Evolutionary conservation across 495 filamentous ascomycete genomes (phyloP), one percentile per base, ranked within the genome.

Genomic region (Aspergillus haitiensis): DNA sequence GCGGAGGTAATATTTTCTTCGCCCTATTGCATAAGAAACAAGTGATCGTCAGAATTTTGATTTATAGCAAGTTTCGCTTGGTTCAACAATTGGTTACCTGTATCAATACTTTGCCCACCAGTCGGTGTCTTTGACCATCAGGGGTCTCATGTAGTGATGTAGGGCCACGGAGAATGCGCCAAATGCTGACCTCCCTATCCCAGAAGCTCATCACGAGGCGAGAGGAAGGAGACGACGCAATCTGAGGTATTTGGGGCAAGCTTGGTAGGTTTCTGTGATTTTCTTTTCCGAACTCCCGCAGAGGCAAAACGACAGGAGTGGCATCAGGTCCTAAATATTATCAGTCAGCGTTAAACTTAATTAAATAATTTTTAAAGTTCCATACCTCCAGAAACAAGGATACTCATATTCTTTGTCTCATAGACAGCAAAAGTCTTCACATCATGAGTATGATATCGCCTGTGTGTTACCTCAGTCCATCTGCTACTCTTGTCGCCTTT

Each of bases 371-470:
- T 27, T 21, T 27, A 48, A 56, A 40, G 10, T 50, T 11, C 10
- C 51, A 52, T 79, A 94, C 92, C 94, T 84, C 94, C 94, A 61
- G 94, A 96, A 12, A 92, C 92, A 8, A 95, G 78, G 42, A 98
- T 83, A 63, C 91, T 97, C 67, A 97, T 83, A 42, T 83, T 82
- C 55, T 84, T 88, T 15, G 87, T 86, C 71, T 97, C 93, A 55
- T 91, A 98, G 13, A 89, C 85, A 50, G 92, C 92, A 84, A 99
- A 91, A 12, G 93, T 84, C 74, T 97, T 97, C 62, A 98, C 91
- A 78, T 99, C 94, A 68, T 97, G 92, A 12, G 81, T 82, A 67
- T 99, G 95, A 67, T 90, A 89, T 67, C 92, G 81, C 57, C 86
- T 78, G 64, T 96, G 91, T 63, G 84, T 86, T n/a, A 90, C 75